Percentiles rank a stretch among this genome's conserved stretches.
Evolutionary conservation across 2,329 filamentous ascomycete species (phyloP).

Genomic region (Penicillium sp.): DNA sequence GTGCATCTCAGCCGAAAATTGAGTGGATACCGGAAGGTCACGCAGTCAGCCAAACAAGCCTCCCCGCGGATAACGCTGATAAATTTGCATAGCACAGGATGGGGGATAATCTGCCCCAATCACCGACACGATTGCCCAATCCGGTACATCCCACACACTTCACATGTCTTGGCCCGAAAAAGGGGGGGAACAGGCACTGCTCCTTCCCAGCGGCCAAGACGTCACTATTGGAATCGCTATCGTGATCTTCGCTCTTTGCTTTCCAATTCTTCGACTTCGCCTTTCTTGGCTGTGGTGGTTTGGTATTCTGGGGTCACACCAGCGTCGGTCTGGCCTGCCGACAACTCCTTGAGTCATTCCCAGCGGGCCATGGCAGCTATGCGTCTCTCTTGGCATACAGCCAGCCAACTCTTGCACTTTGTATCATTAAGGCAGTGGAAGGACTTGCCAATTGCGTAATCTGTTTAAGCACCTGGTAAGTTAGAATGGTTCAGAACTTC

Average conservation of each 20-base stretch:
- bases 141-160: constrained; percentile 24
- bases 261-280: constrained; percentile 27
- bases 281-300: constrained; percentile 30
- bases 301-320: constrained; percentile 2
- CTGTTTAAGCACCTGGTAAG: not conserved
- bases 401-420: not conserved
- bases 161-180: constrained; percentile 34
- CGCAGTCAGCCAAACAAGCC: constrained; percentile 15
- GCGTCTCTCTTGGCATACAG: constrained; percentile 15
- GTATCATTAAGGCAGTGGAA: not conserved
- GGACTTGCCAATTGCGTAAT: constrained; percentile 18
- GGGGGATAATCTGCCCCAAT: not conserved
- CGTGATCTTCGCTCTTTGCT: constrained; percentile 17
- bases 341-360: constrained; percentile 16
- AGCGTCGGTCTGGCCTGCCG: constrained; percentile 8
- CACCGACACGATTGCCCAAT: not conserved
- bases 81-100: constrained; percentile 6
- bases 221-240: constrained; percentile 31
- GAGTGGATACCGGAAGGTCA: constrained; percentile 25
- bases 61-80: constrained; percentile 26
- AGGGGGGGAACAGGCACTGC: constrained; percentile 11
- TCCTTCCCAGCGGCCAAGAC: constrained; percentile 22
- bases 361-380: constrained; percentile 16
- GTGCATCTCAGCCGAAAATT: constrained; percentile 18
- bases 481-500: too few relatives aligned